A percentile compares a stretch with the other conserved stretches of the same genome.
phyloP scores from a whole-genome alignment of 2,329 filamentous ascomycete genomes.

The Colletotrichum incanum region DNA sequence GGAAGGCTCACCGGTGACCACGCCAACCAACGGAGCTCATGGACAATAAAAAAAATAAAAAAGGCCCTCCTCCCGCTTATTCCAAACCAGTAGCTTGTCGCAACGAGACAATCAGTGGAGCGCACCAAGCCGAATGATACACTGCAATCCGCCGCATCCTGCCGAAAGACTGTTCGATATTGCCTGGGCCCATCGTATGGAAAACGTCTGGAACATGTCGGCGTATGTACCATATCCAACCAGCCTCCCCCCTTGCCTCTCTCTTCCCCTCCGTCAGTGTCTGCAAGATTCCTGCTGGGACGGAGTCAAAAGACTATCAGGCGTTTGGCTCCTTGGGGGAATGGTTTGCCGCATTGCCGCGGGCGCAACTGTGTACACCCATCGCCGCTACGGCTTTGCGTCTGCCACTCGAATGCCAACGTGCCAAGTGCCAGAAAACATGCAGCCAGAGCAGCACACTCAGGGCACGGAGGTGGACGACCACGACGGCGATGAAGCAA shows the following conservation, averaged over 20 bases:
- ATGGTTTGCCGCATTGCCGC: slow-evolving; percentile 5
- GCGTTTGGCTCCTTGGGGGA: slow-evolving; percentile 7
- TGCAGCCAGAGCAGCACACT: slow-evolving; percentile 2
- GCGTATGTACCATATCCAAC: slow-evolving; percentile 12
- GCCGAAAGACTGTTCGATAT: slow-evolving; percentile 30
- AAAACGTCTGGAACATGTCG: slow-evolving; percentile 40
- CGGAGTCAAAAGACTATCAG: background rate
- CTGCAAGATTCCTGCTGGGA: slow-evolving; percentile 9
- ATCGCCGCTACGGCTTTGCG: slow-evolving; percentile 3
- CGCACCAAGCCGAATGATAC: slow-evolving; percentile 24
- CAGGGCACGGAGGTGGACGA: slow-evolving; percentile 18
- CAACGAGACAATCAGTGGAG: slow-evolving; percentile 38
- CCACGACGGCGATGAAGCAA: slow-evolving; percentile 20
- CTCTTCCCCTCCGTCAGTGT: slow-evolving; percentile 7
- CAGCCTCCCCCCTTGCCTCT: slow-evolving; percentile 13
- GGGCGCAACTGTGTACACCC: background rate
- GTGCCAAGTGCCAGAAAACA: slow-evolving; percentile 12
- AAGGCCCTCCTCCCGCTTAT: slow-evolving; percentile 12
- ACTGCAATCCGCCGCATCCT: slow-evolving; percentile 32
- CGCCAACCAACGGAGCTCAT: slow-evolving; percentile 38
- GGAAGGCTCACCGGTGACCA: slow-evolving; percentile 40
- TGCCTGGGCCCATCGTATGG: slow-evolving; percentile 26
- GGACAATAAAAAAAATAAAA: background rate
- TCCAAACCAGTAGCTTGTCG: slow-evolving; percentile 30
- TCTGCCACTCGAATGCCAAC: slow-evolving; percentile 17